Evolutionary conservation across 1,284 basidiomycete genomes (phyloP).

Genomic region (Ganoderma multipileum): DNA sequence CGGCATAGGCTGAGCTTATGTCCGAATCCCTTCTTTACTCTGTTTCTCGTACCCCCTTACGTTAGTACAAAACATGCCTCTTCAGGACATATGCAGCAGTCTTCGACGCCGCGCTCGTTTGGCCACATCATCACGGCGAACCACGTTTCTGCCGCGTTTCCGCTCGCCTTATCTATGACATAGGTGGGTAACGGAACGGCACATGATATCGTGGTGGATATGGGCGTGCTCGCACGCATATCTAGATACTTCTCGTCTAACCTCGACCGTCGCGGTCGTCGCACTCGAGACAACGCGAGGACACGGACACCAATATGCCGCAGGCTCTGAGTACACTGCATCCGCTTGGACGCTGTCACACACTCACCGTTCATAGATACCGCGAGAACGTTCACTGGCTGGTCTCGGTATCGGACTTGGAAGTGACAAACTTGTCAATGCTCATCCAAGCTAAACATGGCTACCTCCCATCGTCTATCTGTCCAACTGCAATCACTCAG

Average conservation of each 20-base stretch:
- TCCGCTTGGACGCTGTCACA: neutral
- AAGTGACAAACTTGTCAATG: neutral
- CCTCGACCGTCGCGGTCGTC: neutral
- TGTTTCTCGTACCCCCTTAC: neutral
- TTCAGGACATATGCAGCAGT: neutral
- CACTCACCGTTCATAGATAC: neutral
- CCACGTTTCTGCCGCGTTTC: neutral
- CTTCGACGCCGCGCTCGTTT: neutral
- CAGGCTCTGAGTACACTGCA: neutral
- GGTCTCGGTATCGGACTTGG: neutral
- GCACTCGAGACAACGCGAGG: neutral
- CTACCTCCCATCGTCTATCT: neutral
- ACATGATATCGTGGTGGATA: constrained; percentile 8
- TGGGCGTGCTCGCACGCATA: constrained; percentile 2
- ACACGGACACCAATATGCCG: neutral
- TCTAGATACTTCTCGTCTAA: neutral
- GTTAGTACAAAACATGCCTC: neutral
- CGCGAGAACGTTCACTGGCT: neutral
- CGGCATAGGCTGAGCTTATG: neutral
- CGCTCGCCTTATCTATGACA: constrained; percentile 22
- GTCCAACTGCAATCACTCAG: neutral
- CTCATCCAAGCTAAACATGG: neutral
- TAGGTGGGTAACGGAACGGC: neutral
- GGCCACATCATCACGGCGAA: neutral
- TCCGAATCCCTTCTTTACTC: neutral